Evolutionary conservation across 83 land plant genomes (phyloP).

Genomic region (Diphasiastrum complanatum): DNA sequence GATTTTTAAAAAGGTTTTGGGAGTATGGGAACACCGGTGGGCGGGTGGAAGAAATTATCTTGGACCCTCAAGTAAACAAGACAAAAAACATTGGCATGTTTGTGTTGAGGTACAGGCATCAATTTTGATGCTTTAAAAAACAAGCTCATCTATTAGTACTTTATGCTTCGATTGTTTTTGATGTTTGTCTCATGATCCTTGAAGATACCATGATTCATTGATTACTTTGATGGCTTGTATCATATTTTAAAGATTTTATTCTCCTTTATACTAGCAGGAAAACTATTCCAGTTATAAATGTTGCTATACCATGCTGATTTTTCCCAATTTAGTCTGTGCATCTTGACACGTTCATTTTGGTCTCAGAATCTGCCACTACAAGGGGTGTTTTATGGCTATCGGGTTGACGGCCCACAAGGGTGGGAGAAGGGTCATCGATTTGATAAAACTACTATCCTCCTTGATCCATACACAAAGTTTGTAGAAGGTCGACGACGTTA

Average conservation of each 20-base stretch:
- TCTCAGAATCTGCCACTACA: conserved; percentile 57
- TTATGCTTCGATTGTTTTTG: no score
- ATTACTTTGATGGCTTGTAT: background rate
- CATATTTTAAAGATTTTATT: background rate
- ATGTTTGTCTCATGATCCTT: background rate
- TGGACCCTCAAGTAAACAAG: conserved; percentile 58
- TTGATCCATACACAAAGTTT: conserved; percentile 93
- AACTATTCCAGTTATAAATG: background rate
- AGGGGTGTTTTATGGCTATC: conserved; percentile 87
- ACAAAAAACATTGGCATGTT: conserved; percentile 89
- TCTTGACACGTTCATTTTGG: background rate
- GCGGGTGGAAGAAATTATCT: conserved; percentile 39
- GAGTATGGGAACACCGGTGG: conserved; percentile 17
- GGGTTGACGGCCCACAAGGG: conserved; percentile 77
- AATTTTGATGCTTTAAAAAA: background rate
- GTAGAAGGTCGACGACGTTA: conserved; percentile 77
- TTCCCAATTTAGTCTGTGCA: background rate
- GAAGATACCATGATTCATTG: background rate
- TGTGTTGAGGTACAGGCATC: conserved; percentile 57
- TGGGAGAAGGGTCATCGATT: conserved; percentile 83
- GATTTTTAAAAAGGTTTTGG: no score
- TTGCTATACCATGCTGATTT: background rate
- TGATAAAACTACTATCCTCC: conserved; percentile 49
- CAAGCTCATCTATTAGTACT: no score
- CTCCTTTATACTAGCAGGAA: background rate